Evolutionary conservation across 352 stramenopile species (phyloP).

Genomic region (Achlya hypogyna): DNA sequence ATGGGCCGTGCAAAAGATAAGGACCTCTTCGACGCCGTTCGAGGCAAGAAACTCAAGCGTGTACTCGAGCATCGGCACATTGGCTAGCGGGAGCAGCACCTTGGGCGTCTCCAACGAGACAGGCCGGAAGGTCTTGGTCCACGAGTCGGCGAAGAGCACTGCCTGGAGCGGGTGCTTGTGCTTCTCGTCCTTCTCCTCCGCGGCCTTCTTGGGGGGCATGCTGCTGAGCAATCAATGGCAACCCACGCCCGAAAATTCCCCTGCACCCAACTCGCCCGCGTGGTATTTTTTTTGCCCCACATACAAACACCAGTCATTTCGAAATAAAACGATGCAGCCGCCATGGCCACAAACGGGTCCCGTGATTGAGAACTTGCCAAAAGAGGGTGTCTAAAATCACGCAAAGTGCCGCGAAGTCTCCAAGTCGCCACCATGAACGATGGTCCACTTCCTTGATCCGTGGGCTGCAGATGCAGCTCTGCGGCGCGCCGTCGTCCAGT

Average conservation of each 20-base stretch:
- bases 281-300: background rate
- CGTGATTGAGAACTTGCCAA: too few species aligned
- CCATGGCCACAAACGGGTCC: too few species aligned
- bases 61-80: slow-evolving; percentile 96
- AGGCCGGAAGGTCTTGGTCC: slow-evolving; percentile 90
- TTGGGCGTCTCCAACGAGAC: slow-evolving; percentile 85
- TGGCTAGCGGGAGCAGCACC: slow-evolving; percentile 92
- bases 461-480: too few species aligned
- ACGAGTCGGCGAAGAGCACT: slow-evolving; percentile 94
- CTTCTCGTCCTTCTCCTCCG: slow-evolving; percentile 57
- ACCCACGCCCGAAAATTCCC: background rate
- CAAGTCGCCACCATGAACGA: too few species aligned
- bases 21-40: slow-evolving; percentile 91
- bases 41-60: slow-evolving; percentile 93
- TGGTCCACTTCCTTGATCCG: too few species aligned
- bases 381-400: too few species aligned
- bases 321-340: too few species aligned
- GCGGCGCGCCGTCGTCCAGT: too few species aligned
- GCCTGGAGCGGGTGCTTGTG: slow-evolving; percentile 92
- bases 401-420: too few species aligned
- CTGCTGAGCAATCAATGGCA: background rate
- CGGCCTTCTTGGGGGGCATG: slow-evolving; percentile 22
- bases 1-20: slow-evolving; percentile 90
- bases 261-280: background rate
- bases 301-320: too few species aligned